Evolutionary conservation across 140 eudicot species (phyloP), one percentile per base, ranked within the genome.

Genomic region (Oenanthe javanica): DNA sequence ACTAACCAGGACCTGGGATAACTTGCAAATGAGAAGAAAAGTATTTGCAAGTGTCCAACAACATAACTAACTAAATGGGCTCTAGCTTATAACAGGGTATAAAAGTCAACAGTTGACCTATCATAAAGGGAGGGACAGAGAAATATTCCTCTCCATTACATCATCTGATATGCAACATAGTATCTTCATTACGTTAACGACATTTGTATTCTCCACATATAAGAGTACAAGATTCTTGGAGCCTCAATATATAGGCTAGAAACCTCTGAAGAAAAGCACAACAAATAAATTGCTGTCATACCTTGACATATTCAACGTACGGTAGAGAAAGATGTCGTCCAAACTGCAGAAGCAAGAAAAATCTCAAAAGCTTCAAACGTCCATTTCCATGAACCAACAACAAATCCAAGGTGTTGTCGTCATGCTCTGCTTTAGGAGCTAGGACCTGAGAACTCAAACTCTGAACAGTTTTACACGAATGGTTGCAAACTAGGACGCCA

Each of bases 361-460:
- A 95, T 77, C 95, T 90, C 83, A 95, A 75, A 82, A 95, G 83
- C 88, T 89, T 88, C 14, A 95, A 55, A 61, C 97, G 70, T 59
- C 99, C 99, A 84, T 88, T 89, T 79, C 97, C 97, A 87, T 89
- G 99, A 83, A 95, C 93, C 93, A 95, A 84, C 89, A 95, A 86
- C 72, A 95, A 66, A 89, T 95, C 97, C 91, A 95, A 84, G 23
- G 91, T 83, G 77, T 89, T 90, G 78, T 95, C 99, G 82, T 95
- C 99, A 79, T 91, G 97, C 86, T 95, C 97, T 5, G 99, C 99
- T 86, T 91, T 90, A 21, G 99, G 99, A 36, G 97, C 99, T 84
- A 95, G 91, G 74, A 95, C 99, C 80, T 92, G 97, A 77, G 99
- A 92, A 84, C 98, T 94, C 91, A 94, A 86, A 90, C 97, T 85